Percentiles rank a stretch among this genome's conserved stretches.
Conservation (phyloP, 2,329 filamentous ascomycete species). For the Dendrostoma leiphaemia region DNA sequence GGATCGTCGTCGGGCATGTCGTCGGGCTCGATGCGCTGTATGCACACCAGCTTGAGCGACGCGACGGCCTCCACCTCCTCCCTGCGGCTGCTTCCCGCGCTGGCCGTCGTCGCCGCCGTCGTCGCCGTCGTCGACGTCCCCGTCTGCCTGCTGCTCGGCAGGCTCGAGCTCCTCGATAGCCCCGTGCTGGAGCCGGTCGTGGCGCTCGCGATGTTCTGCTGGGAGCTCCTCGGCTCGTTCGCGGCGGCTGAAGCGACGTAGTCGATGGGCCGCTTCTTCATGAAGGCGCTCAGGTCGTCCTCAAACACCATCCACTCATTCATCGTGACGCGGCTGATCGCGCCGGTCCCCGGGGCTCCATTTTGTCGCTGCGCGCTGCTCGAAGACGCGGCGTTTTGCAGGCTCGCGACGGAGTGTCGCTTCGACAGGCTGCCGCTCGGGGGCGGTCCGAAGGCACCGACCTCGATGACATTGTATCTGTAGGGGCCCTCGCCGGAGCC, state of each 20-base stretch:
- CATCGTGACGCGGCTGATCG: constrained; percentile 4
- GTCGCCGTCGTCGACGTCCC: constrained; percentile 3
- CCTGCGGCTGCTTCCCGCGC: background rate
- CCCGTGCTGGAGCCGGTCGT: background rate
- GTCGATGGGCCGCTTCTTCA: constrained; percentile 17
- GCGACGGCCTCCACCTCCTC: constrained; percentile 16
- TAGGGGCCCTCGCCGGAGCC: constrained; percentile 1
- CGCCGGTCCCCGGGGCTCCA: background rate
- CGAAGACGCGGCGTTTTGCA: background rate
- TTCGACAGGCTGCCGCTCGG: background rate
- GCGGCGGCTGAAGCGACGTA: background rate
- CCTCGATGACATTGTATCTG: constrained; percentile 18
- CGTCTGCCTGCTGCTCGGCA: constrained; percentile 8
- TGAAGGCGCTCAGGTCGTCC: constrained; percentile 16
- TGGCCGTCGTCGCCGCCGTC: background rate
- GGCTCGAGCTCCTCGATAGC: constrained; percentile 10
- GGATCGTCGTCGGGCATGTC: background rate
- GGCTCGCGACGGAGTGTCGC: too few relatives aligned
- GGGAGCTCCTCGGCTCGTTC: background rate
- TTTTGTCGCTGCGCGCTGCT: background rate
- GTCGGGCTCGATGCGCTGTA: constrained; percentile 3
- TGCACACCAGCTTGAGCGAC: constrained; percentile 19
- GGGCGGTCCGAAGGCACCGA: constrained; percentile 14
- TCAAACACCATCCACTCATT: constrained; percentile 20
- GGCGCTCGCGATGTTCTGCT: background rate